phyloP scores from a whole-genome alignment of 1,284 basidiomycete genomes.

The Apiotrichum veenhuisii region DNA sequence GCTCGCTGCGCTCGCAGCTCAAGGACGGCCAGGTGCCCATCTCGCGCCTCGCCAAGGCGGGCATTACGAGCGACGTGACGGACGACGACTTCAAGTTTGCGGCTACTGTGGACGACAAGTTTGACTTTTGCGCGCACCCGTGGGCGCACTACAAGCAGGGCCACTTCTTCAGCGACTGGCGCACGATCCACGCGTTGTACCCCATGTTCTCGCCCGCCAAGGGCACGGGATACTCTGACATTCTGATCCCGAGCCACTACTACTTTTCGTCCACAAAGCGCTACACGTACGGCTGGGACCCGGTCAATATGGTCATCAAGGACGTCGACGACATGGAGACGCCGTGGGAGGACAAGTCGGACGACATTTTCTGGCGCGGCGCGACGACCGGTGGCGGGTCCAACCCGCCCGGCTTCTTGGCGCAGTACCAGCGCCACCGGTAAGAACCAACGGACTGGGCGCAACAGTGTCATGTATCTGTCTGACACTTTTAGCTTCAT shows the following conservation, averaged over 20 bases:
- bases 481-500: constrained; percentile 58
- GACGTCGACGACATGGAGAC: constrained; percentile 75
- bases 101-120: constrained; percentile 58
- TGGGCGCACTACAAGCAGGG: constrained; percentile 81
- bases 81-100: constrained; percentile 63
- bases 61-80: constrained; percentile 42
- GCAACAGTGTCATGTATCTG: background rate
- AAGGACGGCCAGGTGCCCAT: constrained; percentile 50
- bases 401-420: constrained; percentile 74
- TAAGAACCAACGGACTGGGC: constrained; percentile 37
- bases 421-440: constrained; percentile 84
- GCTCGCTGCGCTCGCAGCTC: constrained; percentile 59
- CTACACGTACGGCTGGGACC: constrained; percentile 89
- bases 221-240: constrained; percentile 75
- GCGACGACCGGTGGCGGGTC: constrained; percentile 88
- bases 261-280: constrained; percentile 76
- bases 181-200: constrained; percentile 76
- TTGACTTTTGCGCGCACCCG: constrained; percentile 75
- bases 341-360: constrained; percentile 58
- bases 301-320: constrained; percentile 63
- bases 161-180: constrained; percentile 93
- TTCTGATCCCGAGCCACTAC: constrained; percentile 89
- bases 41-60: constrained; percentile 48
- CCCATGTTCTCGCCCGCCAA: constrained; percentile 89
- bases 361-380: constrained; percentile 61